phyloP scores from a whole-genome alignment of 2,329 filamentous ascomycete species.

The Aspergillus novoparasiticus region DNA sequence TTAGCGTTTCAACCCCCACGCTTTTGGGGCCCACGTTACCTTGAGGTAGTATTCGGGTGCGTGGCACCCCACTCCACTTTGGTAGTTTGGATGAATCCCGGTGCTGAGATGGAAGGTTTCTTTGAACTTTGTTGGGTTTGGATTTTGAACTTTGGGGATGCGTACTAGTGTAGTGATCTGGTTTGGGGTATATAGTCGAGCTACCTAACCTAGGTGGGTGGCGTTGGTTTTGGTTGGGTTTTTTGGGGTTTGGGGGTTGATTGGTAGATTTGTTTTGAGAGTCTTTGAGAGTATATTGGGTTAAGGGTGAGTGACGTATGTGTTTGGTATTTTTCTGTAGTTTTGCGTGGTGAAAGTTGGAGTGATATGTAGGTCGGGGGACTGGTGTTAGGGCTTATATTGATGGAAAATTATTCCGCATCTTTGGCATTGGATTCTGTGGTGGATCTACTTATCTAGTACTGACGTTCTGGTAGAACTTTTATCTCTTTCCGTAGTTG shows the following conservation, averaged over 20 bases:
- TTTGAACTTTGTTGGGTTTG: not conserved
- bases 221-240: not conserved
- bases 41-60: not conserved
- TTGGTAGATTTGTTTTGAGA: no score
- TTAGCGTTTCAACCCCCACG: not conserved
- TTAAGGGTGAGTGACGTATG: not conserved
- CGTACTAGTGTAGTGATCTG: no score
- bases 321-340: not conserved
- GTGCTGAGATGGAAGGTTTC: not conserved
- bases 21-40: not conserved
- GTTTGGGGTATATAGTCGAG: not conserved
- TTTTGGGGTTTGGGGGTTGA: no score
- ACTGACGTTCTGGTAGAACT: not conserved
- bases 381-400: not conserved
- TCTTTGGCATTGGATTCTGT: not conserved
- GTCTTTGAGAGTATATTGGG: not conserved
- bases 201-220: not conserved
- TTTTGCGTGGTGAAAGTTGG: not conserved
- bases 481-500: not conserved
- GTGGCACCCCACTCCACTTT: not conserved
- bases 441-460: not conserved
- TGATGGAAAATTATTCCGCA: not conserved
- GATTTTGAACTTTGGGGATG: no score
- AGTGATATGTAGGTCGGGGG: no score
- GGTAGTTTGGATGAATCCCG: not conserved